Percentiles rank a stretch among this genome's conserved stretches.
These are phyloP conservation scores for Telopea speciosissima DNA, from an alignment of 177 flowering plant genomes.

Conservation along the genomic window DNA sequence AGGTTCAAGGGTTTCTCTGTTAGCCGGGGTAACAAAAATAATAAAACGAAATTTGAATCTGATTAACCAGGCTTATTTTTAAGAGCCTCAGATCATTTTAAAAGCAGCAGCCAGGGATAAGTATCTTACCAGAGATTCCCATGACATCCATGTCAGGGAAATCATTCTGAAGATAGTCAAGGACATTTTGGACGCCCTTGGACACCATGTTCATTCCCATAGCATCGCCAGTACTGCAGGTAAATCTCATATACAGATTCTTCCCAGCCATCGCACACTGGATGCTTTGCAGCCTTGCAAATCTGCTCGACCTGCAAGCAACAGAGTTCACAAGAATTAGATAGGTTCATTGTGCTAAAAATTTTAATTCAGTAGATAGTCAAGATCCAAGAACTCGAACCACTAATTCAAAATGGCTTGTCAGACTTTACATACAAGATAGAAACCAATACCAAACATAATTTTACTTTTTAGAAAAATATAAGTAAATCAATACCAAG, in stretches of 20 bases:
- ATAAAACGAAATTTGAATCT: too few species aligned
- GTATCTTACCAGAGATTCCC: constrained; percentile 55
- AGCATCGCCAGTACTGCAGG: constrained; percentile 71
- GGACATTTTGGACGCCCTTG: constrained; percentile 70
- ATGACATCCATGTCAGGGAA: constrained; percentile 69
- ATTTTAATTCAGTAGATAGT: too few species aligned
- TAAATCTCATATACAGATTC: constrained; percentile 56
- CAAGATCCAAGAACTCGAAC: too few species aligned
- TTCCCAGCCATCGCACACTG: constrained; percentile 58
- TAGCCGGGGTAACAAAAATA: too few species aligned
- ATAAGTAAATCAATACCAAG: neutral
- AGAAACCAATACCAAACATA: too few species aligned
- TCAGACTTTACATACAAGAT: too few species aligned
- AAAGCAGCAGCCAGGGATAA: neutral
- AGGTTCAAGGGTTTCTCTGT: too few species aligned
- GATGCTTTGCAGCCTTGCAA: constrained; percentile 53
- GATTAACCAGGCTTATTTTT: neutral
- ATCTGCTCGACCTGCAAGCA: constrained; percentile 46
- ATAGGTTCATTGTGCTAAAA: too few species aligned
- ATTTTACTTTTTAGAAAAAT: too few species aligned
- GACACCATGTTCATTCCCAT: constrained; percentile 92
- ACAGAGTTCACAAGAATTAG: neutral
- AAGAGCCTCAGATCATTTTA: neutral
- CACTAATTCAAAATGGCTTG: too few species aligned
- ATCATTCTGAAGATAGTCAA: constrained; percentile 51